Evolutionary conservation across 257 asterid genomes (phyloP).

Genomic region (Nicotiana undulata): DNA sequence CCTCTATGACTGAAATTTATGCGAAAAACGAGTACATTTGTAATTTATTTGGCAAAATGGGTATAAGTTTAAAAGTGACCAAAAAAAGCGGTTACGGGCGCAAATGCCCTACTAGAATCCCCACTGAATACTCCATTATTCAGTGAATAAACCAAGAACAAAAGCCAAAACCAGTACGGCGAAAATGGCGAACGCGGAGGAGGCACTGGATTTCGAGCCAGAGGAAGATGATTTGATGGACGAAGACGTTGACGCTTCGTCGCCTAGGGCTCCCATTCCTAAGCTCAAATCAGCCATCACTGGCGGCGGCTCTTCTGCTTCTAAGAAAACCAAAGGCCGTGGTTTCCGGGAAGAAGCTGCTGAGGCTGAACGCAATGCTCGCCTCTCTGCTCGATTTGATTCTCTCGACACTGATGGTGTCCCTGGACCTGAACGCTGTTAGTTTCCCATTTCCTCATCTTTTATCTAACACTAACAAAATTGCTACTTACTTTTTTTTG

Average conservation of each 20-base stretch:
- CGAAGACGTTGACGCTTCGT: conserved; percentile 54
- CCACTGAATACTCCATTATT: too few relatives aligned
- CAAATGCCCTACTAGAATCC: too few relatives aligned
- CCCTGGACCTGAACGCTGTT: conserved; percentile 97
- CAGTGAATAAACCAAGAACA: not conserved
- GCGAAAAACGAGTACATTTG: too few relatives aligned
- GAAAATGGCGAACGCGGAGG: conserved; percentile 76
- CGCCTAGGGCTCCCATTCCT: conserved; percentile 47
- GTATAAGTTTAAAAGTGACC: too few relatives aligned
- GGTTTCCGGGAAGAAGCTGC: conserved; percentile 88
- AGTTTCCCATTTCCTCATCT: conserved; percentile 12
- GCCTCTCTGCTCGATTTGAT: conserved; percentile 84
- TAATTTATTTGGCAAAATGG: too few relatives aligned
- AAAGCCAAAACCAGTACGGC: not conserved
- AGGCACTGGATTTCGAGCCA: conserved; percentile 89
- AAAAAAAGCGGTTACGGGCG: too few relatives aligned
- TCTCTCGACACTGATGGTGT: conserved; percentile 75
- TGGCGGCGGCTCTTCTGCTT: conserved; percentile 52
- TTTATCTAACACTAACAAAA: not conserved
- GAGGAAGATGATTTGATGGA: conserved; percentile 99
- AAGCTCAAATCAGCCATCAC: conserved; percentile 84
- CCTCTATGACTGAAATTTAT: too few relatives aligned
- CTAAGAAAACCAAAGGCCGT: conserved; percentile 92
- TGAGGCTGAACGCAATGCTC: conserved; percentile 79
- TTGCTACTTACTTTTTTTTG: not conserved